Evolutionary conservation across 768 basidiomycete genomes (phyloP), one percentile per base, ranked within the genome.

Genomic region (Phylloporus scabripes): DNA sequence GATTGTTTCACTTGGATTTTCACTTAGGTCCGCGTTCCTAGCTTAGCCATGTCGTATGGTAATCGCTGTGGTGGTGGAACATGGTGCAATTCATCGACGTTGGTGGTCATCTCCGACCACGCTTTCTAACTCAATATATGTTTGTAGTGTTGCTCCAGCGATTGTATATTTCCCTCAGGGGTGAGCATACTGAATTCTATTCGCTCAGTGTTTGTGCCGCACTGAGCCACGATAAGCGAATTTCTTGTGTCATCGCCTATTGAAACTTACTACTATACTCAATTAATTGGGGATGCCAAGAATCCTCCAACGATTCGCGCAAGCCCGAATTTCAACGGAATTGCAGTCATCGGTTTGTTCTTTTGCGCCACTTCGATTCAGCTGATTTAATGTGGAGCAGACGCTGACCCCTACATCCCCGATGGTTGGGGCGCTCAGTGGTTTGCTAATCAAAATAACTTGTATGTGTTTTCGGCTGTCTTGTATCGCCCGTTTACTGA

Each of bases 111-210:
- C 41, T 20, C n/a, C n/a, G 5, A 8, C 34, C 17, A 9, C 1
- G n/a, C 34, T 37, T 12, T 7, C 4, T 48, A 7, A 15, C 9
- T 20, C 23, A 62, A 54, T 26, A 12, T 64, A 15, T 74, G n/a
- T 34, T 34, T 34, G 34, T 34, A 34, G 34, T 34, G 34, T 34
- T n/a, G 34, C 83, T 5, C 87, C 88, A 5, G 88, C 84, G 5
- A 61, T 87, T 12, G 76, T 90, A 26, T 90, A 78, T 67, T 88
- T 90, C 68, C 88, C 88, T 3, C 60, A 65, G 48, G 88, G 86
- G 85, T 82, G 60, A 54, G 18, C 26, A 8, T n/a, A 17, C n/a
- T n/a, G n/a, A n/a, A n/a, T 17, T 17, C n/a, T 34, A 8, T n/a
- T 34, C n/a, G 34, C 17, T 34, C n/a, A 7, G 7, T 2, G 2